Conservation (phyloP, 2,329 filamentous ascomycete species). For the Claviceps monticola region DNA sequence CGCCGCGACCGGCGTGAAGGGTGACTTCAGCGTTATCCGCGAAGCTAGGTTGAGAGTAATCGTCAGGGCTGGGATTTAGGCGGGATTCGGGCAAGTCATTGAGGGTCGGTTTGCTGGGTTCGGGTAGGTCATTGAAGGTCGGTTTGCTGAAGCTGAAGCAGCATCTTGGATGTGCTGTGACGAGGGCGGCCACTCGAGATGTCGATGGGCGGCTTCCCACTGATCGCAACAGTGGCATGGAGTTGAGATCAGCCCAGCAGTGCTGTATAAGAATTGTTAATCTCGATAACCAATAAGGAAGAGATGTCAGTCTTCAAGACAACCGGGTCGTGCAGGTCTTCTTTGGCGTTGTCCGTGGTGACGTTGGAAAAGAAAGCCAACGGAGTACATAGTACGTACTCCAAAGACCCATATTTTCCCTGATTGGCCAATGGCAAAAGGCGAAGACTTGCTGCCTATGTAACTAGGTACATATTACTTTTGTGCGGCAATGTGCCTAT, state of each 20-base stretch:
- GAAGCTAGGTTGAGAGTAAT: constrained; percentile 74
- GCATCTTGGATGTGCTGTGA: neutral
- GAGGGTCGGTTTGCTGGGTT: constrained; percentile 6
- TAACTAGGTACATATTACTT: too few species aligned
- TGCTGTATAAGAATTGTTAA: neutral
- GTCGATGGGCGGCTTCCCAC: constrained; percentile 3
- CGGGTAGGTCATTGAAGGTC: constrained; percentile 21
- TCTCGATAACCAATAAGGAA: neutral
- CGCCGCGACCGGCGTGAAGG: constrained; percentile 66
- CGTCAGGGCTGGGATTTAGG: constrained; percentile 69
- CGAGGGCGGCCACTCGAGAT: neutral
- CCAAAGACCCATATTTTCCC: too few species aligned
- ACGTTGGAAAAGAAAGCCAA: neutral
- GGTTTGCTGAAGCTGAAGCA: constrained; percentile 12
- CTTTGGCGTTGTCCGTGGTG: neutral
- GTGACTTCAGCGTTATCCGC: constrained; percentile 72
- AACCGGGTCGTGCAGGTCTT: neutral
- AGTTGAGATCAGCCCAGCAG: neutral
- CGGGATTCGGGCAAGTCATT: constrained; percentile 36
- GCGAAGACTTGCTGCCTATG: too few species aligned
- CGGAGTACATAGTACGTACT: neutral
- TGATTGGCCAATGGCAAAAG: too few species aligned
- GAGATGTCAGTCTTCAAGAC: neutral
- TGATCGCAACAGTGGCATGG: constrained; percentile 5
- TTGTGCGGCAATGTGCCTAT: too few species aligned